Evolutionary conservation across 805 yeast species (phyloP).

Genomic region (Myxozyma sirexii): DNA sequence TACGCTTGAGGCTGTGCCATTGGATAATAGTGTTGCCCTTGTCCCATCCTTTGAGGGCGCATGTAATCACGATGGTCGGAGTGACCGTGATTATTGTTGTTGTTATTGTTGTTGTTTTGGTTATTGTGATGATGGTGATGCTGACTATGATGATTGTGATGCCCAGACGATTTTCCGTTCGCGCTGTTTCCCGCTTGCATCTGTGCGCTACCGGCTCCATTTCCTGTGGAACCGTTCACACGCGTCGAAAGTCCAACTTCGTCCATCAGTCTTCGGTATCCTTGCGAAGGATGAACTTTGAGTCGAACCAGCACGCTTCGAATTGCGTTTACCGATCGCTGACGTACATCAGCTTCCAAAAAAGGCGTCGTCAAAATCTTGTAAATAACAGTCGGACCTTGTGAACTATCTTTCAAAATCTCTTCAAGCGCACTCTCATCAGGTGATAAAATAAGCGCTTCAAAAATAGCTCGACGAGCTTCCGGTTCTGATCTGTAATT

Average conservation of each 20-base stretch:
- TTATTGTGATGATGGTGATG: neutral
- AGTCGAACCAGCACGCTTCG: conserved; percentile 63
- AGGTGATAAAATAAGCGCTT: conserved; percentile 60
- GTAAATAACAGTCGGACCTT: conserved; percentile 77
- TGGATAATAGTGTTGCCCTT: conserved; percentile 2
- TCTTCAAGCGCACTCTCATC: conserved; percentile 48
- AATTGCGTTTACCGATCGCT: conserved; percentile 61
- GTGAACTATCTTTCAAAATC: conserved; percentile 65
- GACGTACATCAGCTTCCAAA: conserved; percentile 57
- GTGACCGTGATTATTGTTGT: neutral
- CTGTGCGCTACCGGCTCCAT: neutral
- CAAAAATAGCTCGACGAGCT: conserved; percentile 65
- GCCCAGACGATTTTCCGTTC: neutral
- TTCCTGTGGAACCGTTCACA: neutral
- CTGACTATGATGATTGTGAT: conserved; percentile 1
- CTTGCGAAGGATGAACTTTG: conserved; percentile 59
- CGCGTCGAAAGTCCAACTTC: conserved; percentile 71
- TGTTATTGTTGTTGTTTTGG: neutral
- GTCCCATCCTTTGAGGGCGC: conserved; percentile 5
- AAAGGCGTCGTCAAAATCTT: conserved; percentile 77
- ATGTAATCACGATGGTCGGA: neutral
- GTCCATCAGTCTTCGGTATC: conserved; percentile 83
- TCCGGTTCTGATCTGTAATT: conserved; percentile 65
- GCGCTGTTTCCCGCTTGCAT: neutral
- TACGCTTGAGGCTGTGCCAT: neutral